These are phyloP conservation scores for Nematocida ausubeli DNA, from an alignment of 371 early-diverging fungal genomes.

Conservation along the genomic window DNA sequence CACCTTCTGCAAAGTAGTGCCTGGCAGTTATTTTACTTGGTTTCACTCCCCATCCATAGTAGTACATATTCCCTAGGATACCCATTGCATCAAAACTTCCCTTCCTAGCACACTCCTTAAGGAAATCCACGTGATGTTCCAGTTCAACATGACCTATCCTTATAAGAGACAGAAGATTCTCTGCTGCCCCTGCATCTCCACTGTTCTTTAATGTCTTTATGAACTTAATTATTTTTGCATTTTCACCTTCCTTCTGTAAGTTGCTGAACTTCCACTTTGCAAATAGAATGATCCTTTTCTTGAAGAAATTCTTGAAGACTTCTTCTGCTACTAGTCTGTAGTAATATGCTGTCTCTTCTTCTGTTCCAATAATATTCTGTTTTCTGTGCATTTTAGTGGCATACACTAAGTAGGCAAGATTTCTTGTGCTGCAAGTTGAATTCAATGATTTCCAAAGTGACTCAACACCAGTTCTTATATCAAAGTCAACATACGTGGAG, in stretches of 20 bases:
- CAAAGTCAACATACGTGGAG: conserved; percentile 8
- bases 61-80: conserved; percentile 66
- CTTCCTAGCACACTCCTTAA: conserved; percentile 51
- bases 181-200: conserved; percentile 44
- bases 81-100: conserved; percentile 58
- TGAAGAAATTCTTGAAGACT: conserved; percentile 31
- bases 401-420: conserved; percentile 30
- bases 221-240: conserved; percentile 43
- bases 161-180: conserved; percentile 57
- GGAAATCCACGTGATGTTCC: conserved; percentile 37
- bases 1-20: conserved; percentile 64
- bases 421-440: conserved; percentile 19
- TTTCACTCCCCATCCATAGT: conserved; percentile 63
- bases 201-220: conserved; percentile 31
- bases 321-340: conserved; percentile 37
- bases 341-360: conserved; percentile 12
- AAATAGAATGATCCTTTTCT: conserved; percentile 18
- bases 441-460: conserved; percentile 12
- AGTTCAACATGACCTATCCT: conserved; percentile 54
- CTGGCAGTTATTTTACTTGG: conserved; percentile 59
- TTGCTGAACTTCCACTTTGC: conserved; percentile 48
- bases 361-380: conserved; percentile 18
- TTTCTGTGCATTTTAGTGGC: conserved; percentile 28
- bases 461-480: conserved; percentile 18
- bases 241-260: conserved; percentile 45